A percentile compares a stretch with the other conserved stretches of the same genome.
These are phyloP conservation scores for Paxillus involutus DNA, from an alignment of 768 basidiomycete species.

Conservation along the genomic window DNA sequence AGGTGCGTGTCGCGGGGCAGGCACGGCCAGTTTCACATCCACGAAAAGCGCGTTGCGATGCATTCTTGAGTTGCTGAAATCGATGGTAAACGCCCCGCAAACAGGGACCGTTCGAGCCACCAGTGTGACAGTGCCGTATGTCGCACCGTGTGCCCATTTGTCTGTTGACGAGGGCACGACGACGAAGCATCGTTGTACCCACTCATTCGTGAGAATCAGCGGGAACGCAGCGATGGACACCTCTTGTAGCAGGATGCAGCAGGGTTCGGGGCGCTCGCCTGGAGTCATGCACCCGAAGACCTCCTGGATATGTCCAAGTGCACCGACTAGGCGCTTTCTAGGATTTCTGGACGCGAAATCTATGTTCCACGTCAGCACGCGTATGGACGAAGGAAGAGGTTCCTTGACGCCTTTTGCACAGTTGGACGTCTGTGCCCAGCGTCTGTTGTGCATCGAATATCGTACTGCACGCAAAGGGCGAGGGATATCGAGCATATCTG, in stretches of 20 bases:
- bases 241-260: constrained; percentile 71
- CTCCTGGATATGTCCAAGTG: constrained; percentile 54
- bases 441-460: constrained; percentile 30
- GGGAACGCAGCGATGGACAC: constrained; percentile 46
- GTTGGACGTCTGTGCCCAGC: constrained; percentile 34
- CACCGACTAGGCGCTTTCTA: constrained; percentile 45
- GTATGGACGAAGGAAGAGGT: constrained; percentile 43
- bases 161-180: constrained; percentile 53
- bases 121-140: constrained; percentile 72
- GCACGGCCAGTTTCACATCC: constrained; percentile 49
- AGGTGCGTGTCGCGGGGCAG: constrained; percentile 29
- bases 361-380: constrained; percentile 74
- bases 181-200: constrained; percentile 62
- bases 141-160: constrained; percentile 51
- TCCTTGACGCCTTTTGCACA: constrained; percentile 35
- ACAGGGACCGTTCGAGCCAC: constrained; percentile 58
- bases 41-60: constrained; percentile 56
- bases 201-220: constrained; percentile 52
- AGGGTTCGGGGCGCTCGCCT: constrained; percentile 49
- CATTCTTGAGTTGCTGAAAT: constrained; percentile 52
- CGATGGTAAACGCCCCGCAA: constrained; percentile 46
- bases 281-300: constrained; percentile 47
- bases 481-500: constrained; percentile 24
- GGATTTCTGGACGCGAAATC: constrained; percentile 42
- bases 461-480: constrained; percentile 32